A percentile compares a stretch with the other conserved stretches of the same genome.
Evolutionary conservation across 768 basidiomycete genomes (phyloP).

Genomic region (Ephemerocybe angulata): DNA sequence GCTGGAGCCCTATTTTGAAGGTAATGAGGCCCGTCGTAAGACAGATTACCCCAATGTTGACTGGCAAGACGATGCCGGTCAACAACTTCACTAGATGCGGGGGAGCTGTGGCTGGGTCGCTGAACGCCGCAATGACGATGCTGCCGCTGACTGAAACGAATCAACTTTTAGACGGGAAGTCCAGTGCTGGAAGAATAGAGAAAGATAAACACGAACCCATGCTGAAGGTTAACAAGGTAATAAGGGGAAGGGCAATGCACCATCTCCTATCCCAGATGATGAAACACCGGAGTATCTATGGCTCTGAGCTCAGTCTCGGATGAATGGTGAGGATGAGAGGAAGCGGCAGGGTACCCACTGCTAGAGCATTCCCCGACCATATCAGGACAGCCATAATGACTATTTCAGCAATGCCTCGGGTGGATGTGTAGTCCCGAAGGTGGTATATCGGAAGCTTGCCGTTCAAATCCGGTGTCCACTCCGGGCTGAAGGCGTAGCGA

Average conservation of each 20-base stretch:
- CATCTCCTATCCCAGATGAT: conserved; percentile 3
- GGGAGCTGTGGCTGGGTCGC: not conserved
- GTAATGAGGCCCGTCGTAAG: not conserved
- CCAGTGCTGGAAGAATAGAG: not conserved
- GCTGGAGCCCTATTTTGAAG: not conserved
- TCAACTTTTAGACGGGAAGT: not conserved
- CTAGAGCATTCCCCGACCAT: not conserved
- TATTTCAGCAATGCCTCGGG: not conserved
- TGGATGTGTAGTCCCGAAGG: not conserved
- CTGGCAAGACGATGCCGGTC: not conserved
- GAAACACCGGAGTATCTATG: conserved; percentile 5
- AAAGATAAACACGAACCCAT: not conserved
- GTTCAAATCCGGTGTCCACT: not conserved
- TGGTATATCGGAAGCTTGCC: not conserved
- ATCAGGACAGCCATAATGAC: not conserved
- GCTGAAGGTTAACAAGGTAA: not conserved
- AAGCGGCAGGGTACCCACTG: not conserved
- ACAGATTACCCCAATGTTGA: not conserved
- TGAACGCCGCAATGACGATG: not conserved
- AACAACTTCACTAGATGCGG: not conserved
- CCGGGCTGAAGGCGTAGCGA: not conserved
- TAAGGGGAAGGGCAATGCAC: not conserved
- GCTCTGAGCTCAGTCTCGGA: not conserved
- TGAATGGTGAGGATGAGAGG: not conserved
- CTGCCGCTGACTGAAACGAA: not conserved